Evolutionary conservation across 495 filamentous ascomycete species (phyloP).

Genomic region (Neurospora sp.): DNA sequence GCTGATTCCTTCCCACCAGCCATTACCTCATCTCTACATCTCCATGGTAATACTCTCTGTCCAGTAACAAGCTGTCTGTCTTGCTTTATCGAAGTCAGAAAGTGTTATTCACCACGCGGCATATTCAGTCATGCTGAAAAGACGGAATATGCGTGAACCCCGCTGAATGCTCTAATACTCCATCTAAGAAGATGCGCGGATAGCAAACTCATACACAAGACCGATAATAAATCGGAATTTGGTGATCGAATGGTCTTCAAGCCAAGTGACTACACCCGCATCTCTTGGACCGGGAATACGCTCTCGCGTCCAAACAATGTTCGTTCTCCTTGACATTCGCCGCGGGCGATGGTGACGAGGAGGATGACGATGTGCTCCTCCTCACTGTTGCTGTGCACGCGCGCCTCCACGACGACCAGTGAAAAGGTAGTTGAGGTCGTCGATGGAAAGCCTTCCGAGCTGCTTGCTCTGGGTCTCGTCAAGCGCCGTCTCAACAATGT

Average conservation of each 20-base stretch:
- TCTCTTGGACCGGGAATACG: not conserved
- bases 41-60: not conserved
- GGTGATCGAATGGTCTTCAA: not conserved
- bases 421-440: constrained; percentile 65
- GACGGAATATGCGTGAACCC: not conserved
- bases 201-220: not conserved
- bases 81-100: not conserved
- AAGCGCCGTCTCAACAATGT: constrained; percentile 68
- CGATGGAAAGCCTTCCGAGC: constrained; percentile 48
- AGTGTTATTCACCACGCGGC: not conserved
- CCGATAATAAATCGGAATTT: not conserved
- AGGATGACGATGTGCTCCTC: not conserved
- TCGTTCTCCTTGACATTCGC: not conserved
- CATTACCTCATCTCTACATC: not conserved
- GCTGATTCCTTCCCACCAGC: not conserved
- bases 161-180: not conserved
- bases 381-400: not conserved
- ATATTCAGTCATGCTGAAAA: not conserved
- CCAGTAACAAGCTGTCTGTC: not conserved
- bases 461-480: constrained; percentile 65
- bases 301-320: not conserved
- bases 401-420: constrained; percentile 22
- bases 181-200: not conserved
- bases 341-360: not conserved
- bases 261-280: not conserved